Base-by-base conservation (phyloP, 306 rosid genomes). In the Fragaria vesca region DNA sequence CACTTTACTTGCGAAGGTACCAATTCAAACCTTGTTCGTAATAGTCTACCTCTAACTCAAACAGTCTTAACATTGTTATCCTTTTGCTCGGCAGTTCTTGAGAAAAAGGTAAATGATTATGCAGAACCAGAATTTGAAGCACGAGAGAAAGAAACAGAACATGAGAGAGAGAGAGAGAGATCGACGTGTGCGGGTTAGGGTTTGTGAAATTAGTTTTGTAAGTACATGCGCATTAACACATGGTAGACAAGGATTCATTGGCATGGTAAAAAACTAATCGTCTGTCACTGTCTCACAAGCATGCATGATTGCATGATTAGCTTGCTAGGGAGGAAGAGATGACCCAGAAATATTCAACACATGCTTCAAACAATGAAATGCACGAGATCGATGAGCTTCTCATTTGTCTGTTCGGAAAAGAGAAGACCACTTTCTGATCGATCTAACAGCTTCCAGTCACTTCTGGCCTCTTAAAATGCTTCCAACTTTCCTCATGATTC, bases 181-280 rank as follows among this genome's bases (percentile, higher is more conserved):
- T 52, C 36, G 6, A 0, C 15, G 66, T 60, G 32, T 60, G 68
- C 20, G n/a, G 6, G 17, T 32, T 30, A 26, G 24, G 26, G 75
- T 79, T 66, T 57, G 36, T 8, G 18, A 32, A 30, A 57, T 17
- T 20, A 71, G 51, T 75, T 57, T 71, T 47, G 51, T 16, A 75
- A 45, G 43, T 46, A 76, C 83, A 79, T 66, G 73, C 83, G 75
- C 81, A 47, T 66, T 66, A 71, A 83, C 84, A 76, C 76, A 73
- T 66, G 81, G 76, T 47, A 80, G 73, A 30, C 82, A 42, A 45
- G 48, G 76, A 42, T 76, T 78, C 50, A 61, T 72, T 2, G n/a
- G 36, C 36, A 3, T 40, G 62, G 66, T 36, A 48, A 55, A 55
- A 48, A 9, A 46, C 16, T 58, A 77, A 68, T 78, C 28, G 12